Conservation (phyloP, 2,329 filamentous ascomycete species). For the Shiraia bambusicola region DNA sequence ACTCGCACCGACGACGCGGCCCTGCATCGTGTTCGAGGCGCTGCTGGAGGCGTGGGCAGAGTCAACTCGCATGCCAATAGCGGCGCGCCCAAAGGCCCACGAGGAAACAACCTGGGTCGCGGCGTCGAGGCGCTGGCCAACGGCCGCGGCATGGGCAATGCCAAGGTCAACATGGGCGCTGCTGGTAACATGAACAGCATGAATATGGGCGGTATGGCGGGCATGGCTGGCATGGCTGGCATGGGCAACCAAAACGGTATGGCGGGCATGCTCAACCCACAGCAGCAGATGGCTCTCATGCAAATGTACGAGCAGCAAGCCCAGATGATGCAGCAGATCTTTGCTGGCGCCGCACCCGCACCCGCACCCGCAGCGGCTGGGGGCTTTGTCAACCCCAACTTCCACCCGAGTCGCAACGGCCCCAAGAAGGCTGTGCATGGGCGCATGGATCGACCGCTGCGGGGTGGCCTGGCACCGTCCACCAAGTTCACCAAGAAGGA, state of each 20-base stretch:
- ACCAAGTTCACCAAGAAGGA: constrained; percentile 55
- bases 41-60: constrained; percentile 72
- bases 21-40: constrained; percentile 74
- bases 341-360: constrained; percentile 26
- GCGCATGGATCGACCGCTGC: constrained; percentile 56
- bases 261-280: constrained; percentile 59
- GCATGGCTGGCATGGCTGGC: constrained; percentile 29
- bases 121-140: constrained; percentile 41
- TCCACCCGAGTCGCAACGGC: constrained; percentile 46
- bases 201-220: constrained; percentile 37
- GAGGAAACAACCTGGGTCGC: constrained; percentile 49
- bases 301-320: constrained; percentile 83
- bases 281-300: constrained; percentile 74
- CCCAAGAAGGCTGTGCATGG: constrained; percentile 69
- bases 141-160: constrained; percentile 42
- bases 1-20: constrained; percentile 74
- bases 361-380: constrained; percentile 41
- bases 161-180: constrained; percentile 32
- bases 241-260: constrained; percentile 48
- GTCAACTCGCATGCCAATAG: constrained; percentile 76
- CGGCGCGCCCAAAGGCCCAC: constrained; percentile 73
- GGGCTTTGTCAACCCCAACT: constrained; percentile 56
- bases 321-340: constrained; percentile 51
- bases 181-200: constrained; percentile 45
- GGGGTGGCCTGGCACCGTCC: constrained; percentile 52